Conservation (phyloP, 495 filamentous ascomycete species). For the Talaromyces wortmannii region DNA sequence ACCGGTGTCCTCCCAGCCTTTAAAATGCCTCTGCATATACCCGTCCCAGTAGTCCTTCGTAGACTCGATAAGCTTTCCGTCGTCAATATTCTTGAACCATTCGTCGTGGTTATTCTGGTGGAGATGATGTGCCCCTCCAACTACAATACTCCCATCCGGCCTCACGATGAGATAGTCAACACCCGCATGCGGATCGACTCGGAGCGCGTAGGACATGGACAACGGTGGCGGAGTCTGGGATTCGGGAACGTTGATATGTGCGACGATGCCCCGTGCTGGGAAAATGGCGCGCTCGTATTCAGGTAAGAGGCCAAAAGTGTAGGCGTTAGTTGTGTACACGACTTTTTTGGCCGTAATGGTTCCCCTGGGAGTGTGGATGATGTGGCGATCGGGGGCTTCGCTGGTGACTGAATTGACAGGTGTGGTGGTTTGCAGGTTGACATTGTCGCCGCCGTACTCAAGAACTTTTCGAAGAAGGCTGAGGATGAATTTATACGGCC, state of each 20-base stretch:
- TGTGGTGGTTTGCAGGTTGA: slow-evolving; percentile 5
- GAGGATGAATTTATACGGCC: slow-evolving; percentile 80
- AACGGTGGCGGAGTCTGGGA: slow-evolving; percentile 26
- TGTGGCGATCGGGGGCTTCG: not conserved
- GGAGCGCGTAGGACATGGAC: slow-evolving; percentile 25
- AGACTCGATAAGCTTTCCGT: slow-evolving; percentile 49
- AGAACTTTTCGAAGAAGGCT: slow-evolving; percentile 27
- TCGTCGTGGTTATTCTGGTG: slow-evolving; percentile 32
- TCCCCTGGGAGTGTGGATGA: not conserved
- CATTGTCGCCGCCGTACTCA: not conserved
- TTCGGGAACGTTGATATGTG: not conserved
- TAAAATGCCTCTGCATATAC: slow-evolving; percentile 40
- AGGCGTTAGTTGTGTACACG: slow-evolving; percentile 5
- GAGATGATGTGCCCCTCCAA: slow-evolving; percentile 42
- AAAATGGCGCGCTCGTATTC: slow-evolving; percentile 2
- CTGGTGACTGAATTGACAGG: slow-evolving; percentile 3
- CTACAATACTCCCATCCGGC: slow-evolving; percentile 66
- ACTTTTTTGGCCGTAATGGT: slow-evolving; percentile 1
- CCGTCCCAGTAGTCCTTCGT: slow-evolving; percentile 50
- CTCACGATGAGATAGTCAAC: slow-evolving; percentile 55
- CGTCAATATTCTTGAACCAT: slow-evolving; percentile 48
- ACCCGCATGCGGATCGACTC: slow-evolving; percentile 14
- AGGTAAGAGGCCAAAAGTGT: slow-evolving; percentile 4
- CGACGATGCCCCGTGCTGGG: not conserved
- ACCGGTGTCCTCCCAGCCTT: slow-evolving; percentile 38